Evolutionary conservation across 306 rosid genomes (phyloP), one percentile per base, ranked within the genome.

Genomic region (Ormosia semicastrata): DNA sequence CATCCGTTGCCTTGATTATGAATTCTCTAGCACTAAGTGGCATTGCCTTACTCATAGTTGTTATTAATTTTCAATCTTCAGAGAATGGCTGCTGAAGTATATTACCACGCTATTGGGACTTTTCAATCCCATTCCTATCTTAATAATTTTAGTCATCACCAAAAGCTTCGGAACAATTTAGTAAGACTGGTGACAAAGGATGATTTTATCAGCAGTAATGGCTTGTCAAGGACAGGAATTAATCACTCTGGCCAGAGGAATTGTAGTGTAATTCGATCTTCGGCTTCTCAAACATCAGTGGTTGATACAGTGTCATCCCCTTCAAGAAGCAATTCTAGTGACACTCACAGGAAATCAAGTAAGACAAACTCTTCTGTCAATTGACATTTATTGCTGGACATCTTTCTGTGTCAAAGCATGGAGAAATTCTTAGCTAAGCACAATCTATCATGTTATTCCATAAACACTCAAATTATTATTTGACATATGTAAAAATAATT

Each of bases 31-130:
- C 30, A 40, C 43, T 77, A 4, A 49, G 33, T 66, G 33, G 54
- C 79, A 46, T 79, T 71, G 43, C 3, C 66, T 79, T 47, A 57
- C 77, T 63, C 17, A 1, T 24, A 9, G 64, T 62, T 39, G 46
- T 88, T 71, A 72, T 88, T 71, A 72, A 50, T 1, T 76, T 77
- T 57, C 74, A 41, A 40, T 71, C 50, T 86, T 89, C 88, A 92
- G 95, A 88, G 90, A 70, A 96, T 96, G 99, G 97, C 98, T 66
- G 87, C 97, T 75, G 85, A 90, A 82, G 91, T 77, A 36, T 89
- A 76, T 89, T 85, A 85, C 73, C 96, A 85, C 75, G 83, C 86
- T 65, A 73, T 92, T 75, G 92, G 96, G 65, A 82, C 84, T 70
- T 62, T 77, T 71, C 89, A 86, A 72, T 47, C 89, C 14, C 83